Base-by-base conservation (phyloP, 2,329 filamentous ascomycete species). In the Aureobasidium sp. region DNA sequence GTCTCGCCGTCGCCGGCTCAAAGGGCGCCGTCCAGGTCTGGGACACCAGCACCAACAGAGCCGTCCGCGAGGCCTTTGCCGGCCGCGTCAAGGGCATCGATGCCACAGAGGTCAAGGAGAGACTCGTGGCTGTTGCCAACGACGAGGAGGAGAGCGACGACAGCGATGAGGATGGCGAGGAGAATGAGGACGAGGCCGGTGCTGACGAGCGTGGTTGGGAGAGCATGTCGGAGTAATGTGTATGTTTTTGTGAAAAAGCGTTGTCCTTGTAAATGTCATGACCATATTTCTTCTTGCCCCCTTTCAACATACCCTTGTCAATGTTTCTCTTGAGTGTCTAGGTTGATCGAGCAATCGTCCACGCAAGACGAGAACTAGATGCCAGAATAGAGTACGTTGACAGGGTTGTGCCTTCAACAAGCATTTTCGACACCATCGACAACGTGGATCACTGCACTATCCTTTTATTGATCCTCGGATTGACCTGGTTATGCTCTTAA, bases 41-140 rank as follows among this genome's bases (percentile, higher is more conserved):
- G 94, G 93, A 97, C 74, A 96, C 94, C 23, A 87, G 90, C 73
- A 99, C 94, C 61, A 99, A 99, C 72, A 84, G 84, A 15, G 87
- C 88, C 27, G 90, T 99, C 33, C 84, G 94, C 61, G 83, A 87
- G 64, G 86, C 88, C 1, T 99, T 99, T 76, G 90, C 88, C 37
- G 84, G 78, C 68, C 86, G 84, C 61, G 40, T 57, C 53, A 81
- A 66, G 62, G 71, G 83, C 37, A 76, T 79, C 7, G 61, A 63
- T 5, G 60, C 61, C 63, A 84, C 79, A 17, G 82, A 84, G 49
- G 84, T 85, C 25, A 77, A 81, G 70, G 93, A 99, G 74, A 83
- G 89, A 61, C 77, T 94, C 50, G 84, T 97, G 5, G 88, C 87
- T 0, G 79, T 95, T 50, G 80, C 82, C 37, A 45, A 57, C 7